A percentile compares a stretch with the other conserved stretches of the same genome.
Conservation (phyloP, 371 early-diverging fungal species). For the Apophysomyces sp. region DNA sequence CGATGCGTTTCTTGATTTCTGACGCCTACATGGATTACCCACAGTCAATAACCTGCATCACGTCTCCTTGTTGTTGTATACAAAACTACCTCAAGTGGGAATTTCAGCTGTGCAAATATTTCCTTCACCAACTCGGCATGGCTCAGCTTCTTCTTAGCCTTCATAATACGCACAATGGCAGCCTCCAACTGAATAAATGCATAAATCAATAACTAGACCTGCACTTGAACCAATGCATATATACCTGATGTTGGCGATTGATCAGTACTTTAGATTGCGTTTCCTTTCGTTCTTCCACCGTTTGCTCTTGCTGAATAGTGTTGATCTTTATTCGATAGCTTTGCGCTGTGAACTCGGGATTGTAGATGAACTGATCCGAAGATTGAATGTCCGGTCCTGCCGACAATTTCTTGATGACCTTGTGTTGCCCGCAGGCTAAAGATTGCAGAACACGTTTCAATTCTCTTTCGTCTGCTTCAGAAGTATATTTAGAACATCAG, state of each 20-base stretch:
- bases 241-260: slow-evolving; percentile 74
- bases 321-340: slow-evolving; percentile 77
- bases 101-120: slow-evolving; percentile 74
- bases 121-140: slow-evolving; percentile 73
- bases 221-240: background rate
- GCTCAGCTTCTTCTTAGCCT: slow-evolving; percentile 70
- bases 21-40: slow-evolving; percentile 42
- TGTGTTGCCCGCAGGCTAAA: slow-evolving; percentile 74
- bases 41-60: background rate
- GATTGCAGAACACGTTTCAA: slow-evolving; percentile 76
- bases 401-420: slow-evolving; percentile 62
- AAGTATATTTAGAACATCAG: background rate
- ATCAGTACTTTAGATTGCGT: slow-evolving; percentile 76
- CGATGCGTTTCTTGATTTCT: slow-evolving; percentile 88
- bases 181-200: slow-evolving; percentile 71
- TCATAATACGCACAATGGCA: slow-evolving; percentile 94
- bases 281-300: slow-evolving; percentile 68
- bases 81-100: slow-evolving; percentile 67
- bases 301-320: slow-evolving; percentile 74
- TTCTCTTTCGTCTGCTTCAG: slow-evolving; percentile 59
- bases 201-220: background rate
- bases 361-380: slow-evolving; percentile 65
- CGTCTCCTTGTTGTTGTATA: background rate
- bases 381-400: slow-evolving; percentile 15
- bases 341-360: slow-evolving; percentile 65